A percentile compares a stretch with the other conserved stretches of the same genome.
Conservation (phyloP, 441 rosid species). For the Francoa sonchifolia region DNA sequence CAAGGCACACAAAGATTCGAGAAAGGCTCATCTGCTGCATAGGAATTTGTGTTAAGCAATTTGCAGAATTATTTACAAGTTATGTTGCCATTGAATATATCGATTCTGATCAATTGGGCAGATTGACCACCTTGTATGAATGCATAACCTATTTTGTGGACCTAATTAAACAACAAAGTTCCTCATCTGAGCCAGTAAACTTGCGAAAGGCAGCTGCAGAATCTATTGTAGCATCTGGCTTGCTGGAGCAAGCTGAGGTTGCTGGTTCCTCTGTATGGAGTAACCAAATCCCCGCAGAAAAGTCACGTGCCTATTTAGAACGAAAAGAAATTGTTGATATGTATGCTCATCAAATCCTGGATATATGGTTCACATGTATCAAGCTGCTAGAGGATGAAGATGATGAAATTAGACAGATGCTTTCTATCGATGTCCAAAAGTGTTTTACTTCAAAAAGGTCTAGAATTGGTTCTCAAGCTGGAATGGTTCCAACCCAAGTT, state of each 20-base stretch:
- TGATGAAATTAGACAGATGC: slow-evolving; percentile 59
- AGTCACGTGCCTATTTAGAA: slow-evolving; percentile 14
- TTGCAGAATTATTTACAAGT: slow-evolving; percentile 29
- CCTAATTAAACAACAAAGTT: slow-evolving; percentile 56
- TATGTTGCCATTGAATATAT: slow-evolving; percentile 12
- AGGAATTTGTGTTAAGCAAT: slow-evolving; percentile 59
- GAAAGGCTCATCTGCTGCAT: slow-evolving; percentile 74
- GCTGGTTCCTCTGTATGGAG: slow-evolving; percentile 39
- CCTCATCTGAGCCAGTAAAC: slow-evolving; percentile 70
- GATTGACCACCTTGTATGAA: slow-evolving; percentile 26
- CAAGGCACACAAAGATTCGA: slow-evolving; percentile 50
- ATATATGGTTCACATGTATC: slow-evolving; percentile 70
- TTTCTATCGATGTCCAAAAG: slow-evolving; percentile 56
- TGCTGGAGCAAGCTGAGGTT: slow-evolving; percentile 68
- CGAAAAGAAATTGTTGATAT: slow-evolving; percentile 25
- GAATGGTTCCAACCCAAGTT: slow-evolving; percentile 62
- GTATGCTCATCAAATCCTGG: slow-evolving; percentile 51
- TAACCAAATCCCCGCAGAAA: slow-evolving; percentile 25
- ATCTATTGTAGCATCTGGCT: slow-evolving; percentile 72
- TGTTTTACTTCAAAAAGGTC: slow-evolving; percentile 30
- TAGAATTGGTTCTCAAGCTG: slow-evolving; percentile 12
- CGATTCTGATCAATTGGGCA: slow-evolving; percentile 20
- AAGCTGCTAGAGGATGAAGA: slow-evolving; percentile 92
- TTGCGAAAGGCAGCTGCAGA: slow-evolving; percentile 80
- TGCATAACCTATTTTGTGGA: slow-evolving; percentile 39